Evolutionary conservation across 768 basidiomycete species (phyloP).

Genomic region (Amanita thiersii): DNA sequence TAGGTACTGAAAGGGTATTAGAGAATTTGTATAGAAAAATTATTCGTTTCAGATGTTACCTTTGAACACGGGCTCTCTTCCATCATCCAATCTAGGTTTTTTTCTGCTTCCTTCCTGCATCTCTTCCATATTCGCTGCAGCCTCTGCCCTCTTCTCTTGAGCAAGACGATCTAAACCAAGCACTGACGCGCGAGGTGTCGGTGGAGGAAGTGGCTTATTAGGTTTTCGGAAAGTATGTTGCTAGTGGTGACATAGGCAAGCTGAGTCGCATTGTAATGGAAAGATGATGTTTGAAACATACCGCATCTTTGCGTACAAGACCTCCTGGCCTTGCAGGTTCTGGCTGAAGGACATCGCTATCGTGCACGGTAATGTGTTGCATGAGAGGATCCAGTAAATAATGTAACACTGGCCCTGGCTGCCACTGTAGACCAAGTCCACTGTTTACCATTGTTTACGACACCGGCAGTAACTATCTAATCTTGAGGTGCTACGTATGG

Average conservation of each 20-base stretch:
- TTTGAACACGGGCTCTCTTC: slow-evolving; percentile 77
- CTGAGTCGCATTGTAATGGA: not conserved
- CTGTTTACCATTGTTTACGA: too few species aligned
- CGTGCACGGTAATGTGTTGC: slow-evolving; percentile 70
- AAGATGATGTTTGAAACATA: slow-evolving; percentile 20
- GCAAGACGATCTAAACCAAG: slow-evolving; percentile 88
- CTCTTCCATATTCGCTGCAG: slow-evolving; percentile 31
- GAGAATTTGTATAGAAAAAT: slow-evolving; percentile 1
- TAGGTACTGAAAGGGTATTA: slow-evolving; percentile 59
- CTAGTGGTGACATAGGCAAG: slow-evolving; percentile 30
- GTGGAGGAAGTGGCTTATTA: slow-evolving; percentile 62
- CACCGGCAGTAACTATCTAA: too few species aligned
- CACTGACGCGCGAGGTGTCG: slow-evolving; percentile 70
- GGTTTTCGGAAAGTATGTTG: slow-evolving; percentile 78
- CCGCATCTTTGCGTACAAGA: slow-evolving; percentile 58
- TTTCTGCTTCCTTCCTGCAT: slow-evolving; percentile 48
- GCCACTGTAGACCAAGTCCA: too few species aligned
- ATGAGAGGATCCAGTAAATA: too few species aligned
- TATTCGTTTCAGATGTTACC: slow-evolving; percentile 33
- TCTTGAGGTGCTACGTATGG: slow-evolving; percentile 53
- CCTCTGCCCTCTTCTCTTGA: slow-evolving; percentile 73
- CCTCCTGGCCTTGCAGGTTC: slow-evolving; percentile 75
- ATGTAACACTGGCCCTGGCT: too few species aligned
- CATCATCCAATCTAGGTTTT: slow-evolving; percentile 53
- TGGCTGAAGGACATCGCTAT: slow-evolving; percentile 78